Percentiles rank a stretch among this genome's conserved stretches.
phyloP scores from a whole-genome alignment of 805 yeast genomes.

The Pichia rugopelliculosa region DNA sequence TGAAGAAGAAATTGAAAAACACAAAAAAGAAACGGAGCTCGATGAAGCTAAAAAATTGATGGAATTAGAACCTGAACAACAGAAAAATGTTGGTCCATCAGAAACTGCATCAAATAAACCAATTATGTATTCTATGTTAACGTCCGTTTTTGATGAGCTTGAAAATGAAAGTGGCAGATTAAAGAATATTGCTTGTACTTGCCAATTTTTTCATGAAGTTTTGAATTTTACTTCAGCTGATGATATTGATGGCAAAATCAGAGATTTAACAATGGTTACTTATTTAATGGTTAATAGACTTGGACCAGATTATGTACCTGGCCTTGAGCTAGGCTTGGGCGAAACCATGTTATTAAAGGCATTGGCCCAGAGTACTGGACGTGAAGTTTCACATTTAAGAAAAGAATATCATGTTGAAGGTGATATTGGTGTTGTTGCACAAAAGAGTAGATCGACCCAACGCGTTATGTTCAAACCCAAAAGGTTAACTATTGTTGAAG shows the following conservation, averaged over 20 bases:
- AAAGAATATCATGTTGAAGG: constrained; percentile 73
- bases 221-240: constrained; percentile 34
- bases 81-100: not conserved
- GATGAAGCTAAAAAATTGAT: constrained; percentile 18
- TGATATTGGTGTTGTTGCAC: constrained; percentile 87
- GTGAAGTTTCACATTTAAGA: constrained; percentile 62
- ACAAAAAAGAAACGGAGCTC: constrained; percentile 17
- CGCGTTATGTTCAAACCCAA: constrained; percentile 91
- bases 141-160: constrained; percentile 65
- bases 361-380: constrained; percentile 82
- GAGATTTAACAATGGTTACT: constrained; percentile 57
- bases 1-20: constrained; percentile 13
- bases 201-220: constrained; percentile 64
- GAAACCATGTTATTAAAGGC: constrained; percentile 86
- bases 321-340: constrained; percentile 88
- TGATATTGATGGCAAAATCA: constrained; percentile 13
- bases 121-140: constrained; percentile 35
- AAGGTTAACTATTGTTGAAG: constrained; percentile 64
- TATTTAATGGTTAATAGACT: constrained; percentile 81
- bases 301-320: constrained; percentile 91
- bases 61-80: constrained; percentile 5
- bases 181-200: constrained; percentile 67
- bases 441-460: constrained; percentile 73
- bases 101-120: constrained; percentile 14
- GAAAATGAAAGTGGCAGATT: constrained; percentile 79